Conservation (phyloP, 306 rosid species). For the Pterocarpus santalinus region DNA sequence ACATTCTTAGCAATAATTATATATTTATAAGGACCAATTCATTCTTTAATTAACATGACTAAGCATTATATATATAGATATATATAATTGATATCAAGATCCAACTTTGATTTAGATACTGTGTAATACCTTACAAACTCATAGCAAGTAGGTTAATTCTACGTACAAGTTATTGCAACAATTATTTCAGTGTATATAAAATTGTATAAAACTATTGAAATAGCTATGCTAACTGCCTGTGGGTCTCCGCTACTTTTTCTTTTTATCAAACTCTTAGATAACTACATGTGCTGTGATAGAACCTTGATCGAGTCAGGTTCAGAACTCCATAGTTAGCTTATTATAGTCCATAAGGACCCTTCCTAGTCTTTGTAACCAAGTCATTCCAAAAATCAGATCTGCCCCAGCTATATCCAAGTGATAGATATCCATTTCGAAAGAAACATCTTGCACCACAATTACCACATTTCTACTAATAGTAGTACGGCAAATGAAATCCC, state of each 20-base stretch:
- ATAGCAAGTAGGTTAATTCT: not conserved
- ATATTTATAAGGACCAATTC: not conserved
- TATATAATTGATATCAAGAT: not conserved
- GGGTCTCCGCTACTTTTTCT: not conserved
- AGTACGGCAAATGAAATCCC: too few species aligned
- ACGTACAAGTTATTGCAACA: not conserved
- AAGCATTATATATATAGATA: too few species aligned
- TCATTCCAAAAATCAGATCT: too few species aligned
- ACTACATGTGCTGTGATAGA: too few species aligned
- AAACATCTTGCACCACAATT: too few species aligned
- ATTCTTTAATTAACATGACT: not conserved
- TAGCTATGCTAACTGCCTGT: not conserved
- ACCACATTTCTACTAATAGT: too few species aligned
- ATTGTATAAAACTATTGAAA: not conserved
- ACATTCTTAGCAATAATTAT: not conserved
- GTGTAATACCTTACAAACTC: conserved; percentile 6
- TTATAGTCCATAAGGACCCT: too few species aligned
- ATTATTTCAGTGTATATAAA: not conserved
- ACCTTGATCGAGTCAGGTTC: too few species aligned
- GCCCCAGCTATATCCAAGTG: too few species aligned
- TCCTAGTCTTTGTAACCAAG: too few species aligned
- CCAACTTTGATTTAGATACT: not conserved
- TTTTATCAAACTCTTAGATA: not conserved
- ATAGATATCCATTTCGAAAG: too few species aligned
- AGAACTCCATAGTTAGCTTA: too few species aligned